Evolutionary conservation across 305 asterid species (phyloP), one percentile per base, ranked within the genome.

Genomic region (Andrographis paniculata): DNA sequence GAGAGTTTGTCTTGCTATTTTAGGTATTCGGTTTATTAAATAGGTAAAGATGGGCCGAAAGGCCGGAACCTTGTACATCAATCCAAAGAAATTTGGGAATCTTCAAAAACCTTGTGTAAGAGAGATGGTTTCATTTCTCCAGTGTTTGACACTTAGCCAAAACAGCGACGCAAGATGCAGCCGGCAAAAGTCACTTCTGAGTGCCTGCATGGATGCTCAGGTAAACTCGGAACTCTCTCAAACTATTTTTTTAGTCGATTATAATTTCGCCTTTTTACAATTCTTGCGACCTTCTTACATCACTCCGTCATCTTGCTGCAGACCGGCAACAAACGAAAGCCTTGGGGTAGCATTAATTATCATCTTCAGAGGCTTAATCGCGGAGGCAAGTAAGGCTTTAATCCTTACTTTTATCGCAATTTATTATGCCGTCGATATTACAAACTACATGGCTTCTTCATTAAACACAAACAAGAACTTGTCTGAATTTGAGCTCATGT

Each of bases 291-390:
- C 38, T 24, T 24, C 9, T 33, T 33, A n/a, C 4, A 10, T 33
- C 13, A 33, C n/a, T 13, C n/a, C 12, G 1, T 33, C 38, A 33
- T 5, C 50, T 49, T 41, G 12, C 24, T 42, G 56, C 75, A 78
- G 84, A 60, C 64, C 58, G 73, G 71, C 45, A 72, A 60, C 44
- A 67, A 63, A 52, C 60, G 59, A 58, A 75, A 73, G 56, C 63
- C 80, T 6, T 67, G 67, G 71, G 81, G 84, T 51, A 78, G 78
- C 65, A 58, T 78, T 23, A 75, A 78, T 59, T 72, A 67, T 66
- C 87, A 78, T 42, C 69, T 78, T 40, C 84, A 75, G 69, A 73
- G 78, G 84, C 84, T 78, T 45, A 65, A 42, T 63, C 70, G 66
- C 68, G 78, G 68, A 38, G 66, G 74, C 56, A 78, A 67, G 60